Evolutionary conservation across 2,329 filamentous ascomycete species (phyloP), one percentile per base, ranked within the genome.

Genomic region (Ascochyta viciae-villosae): DNA sequence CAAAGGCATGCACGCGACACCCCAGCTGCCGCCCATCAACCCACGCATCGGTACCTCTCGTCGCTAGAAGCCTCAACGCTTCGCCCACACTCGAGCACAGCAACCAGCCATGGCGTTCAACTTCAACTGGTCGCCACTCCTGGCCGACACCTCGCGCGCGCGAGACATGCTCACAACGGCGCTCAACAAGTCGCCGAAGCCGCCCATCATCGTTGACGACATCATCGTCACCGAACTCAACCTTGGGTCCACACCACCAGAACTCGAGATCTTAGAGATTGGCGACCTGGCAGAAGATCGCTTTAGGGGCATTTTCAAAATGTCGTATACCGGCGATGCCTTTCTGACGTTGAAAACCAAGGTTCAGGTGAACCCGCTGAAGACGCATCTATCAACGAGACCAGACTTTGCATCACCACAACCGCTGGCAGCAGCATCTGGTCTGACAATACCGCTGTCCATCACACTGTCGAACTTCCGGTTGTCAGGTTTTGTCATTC

Each of bases 61-160:
- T 58, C 60, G 50, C 60, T 58, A 59, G 58, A 44, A 61, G 53
- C 65, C 38, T 56, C 66, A 60, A 62, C 70, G 48, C 61, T 46
- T 49, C 57, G 51, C 31, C 27, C 33, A 49, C 38, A 45, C 19
- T 47, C 38, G 47, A 31, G 42, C 47, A 29, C 44, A 39, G 13
- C 34, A 27, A 49, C 33, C 51, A 55, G 63, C 55, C 79, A 99
- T 99, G 95, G 95, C 95, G 68, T 99, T 99, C 90, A 98, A 98
- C 84, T 99, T 99, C 90, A 98, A 98, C 91, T 99, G 95, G 95
- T 96, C 92, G 85, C 95, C 95, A 74, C 85, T 99, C 65, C 95
- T 96, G 80, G 94, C 94, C 74, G 95, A 98, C 81, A 94, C 91
- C 72, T 87, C 90, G 75, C 89, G 92, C 68, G 94, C 95, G 47